These are phyloP conservation scores for Eucalyptus pumila DNA, from an alignment of 345 rosid species.

Conservation along the genomic window DNA sequence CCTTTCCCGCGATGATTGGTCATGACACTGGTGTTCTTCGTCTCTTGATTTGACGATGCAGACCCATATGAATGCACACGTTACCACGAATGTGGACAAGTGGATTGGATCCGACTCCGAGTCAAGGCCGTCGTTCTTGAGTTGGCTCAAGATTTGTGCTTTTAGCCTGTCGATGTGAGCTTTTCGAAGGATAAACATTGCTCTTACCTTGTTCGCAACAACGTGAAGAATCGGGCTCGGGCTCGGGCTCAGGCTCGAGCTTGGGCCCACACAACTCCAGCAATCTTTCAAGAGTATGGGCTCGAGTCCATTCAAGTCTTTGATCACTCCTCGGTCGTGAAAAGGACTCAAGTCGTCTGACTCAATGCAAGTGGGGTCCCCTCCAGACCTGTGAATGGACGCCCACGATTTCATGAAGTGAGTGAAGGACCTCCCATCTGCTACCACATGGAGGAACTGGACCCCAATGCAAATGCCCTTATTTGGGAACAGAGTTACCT, in stretches of 20 bases:
- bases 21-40: neutral
- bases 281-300: neutral
- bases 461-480: conserved; percentile 19
- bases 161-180: conserved; percentile 1
- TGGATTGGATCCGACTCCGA: neutral
- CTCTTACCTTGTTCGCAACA: conserved; percentile 2
- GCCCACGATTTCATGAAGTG: conserved; percentile 22
- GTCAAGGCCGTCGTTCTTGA: neutral
- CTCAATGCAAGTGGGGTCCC: neutral
- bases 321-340: neutral
- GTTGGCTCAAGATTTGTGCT: neutral
- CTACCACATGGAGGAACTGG: conserved; percentile 7
- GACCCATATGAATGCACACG: neutral
- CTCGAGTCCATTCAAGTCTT: neutral
- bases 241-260: neutral
- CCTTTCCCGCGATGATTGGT: neutral
- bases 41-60: neutral
- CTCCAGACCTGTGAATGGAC: neutral
- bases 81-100: neutral
- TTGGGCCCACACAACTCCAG: neutral
- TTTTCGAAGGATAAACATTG: conserved; percentile 1
- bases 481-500: conserved; percentile 19
- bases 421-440: conserved; percentile 19
- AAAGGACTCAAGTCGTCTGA: neutral
- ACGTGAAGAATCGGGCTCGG: neutral